Base-by-base conservation (phyloP, 2,329 filamentous ascomycete genomes). In the Pestalotiopsis sp. region DNA sequence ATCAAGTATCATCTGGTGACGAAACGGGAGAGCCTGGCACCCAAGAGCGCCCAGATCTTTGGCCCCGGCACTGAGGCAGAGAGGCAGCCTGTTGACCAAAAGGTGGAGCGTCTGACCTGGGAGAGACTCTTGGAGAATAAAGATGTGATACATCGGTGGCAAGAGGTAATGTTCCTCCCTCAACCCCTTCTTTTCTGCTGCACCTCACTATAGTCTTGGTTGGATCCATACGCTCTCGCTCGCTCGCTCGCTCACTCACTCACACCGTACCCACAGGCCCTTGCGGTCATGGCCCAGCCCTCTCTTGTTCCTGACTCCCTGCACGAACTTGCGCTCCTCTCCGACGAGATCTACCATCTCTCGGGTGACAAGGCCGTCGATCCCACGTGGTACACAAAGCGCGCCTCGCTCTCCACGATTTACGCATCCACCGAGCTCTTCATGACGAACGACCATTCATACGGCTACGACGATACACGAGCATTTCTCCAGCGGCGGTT, bases 281-380 rank as follows among this genome's bases (percentile, higher is more conserved):
- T 98, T 2, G 94, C 93, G 4, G 85, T 97, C 70, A 97, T 98
- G 93, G 94, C 94, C 4, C 91, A 97, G 69, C 93, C 94, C 0
- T 89, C 87, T 70, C 92, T 95, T 79, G 87, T 97, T 41, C 89
- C 93, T 0, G 82, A 89, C 9, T 95, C 94, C 0, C 78, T 98
- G 3, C 86, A 86, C 59, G 96, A 98, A 82, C 88, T 99, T 4
- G 90, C 92, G 57, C 85, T 88, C 64, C 89, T 99, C 4, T 88
- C 92, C n/a, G 95, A 98, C 79, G 96, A 99, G 80, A 97, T 99
- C 65, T 93, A 92, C 86, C 94, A 92, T 76, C 88, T 97, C 4
- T 89, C 95, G 0, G 93, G 94, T 65, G 96, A 98, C 80, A 85
- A 83, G 25, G 88, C 91, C 25, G 93, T 98, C 70, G 95, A 98